Base-by-base conservation (phyloP, 2,329 filamentous ascomycete genomes). In the Hypoxylon sp. region DNA sequence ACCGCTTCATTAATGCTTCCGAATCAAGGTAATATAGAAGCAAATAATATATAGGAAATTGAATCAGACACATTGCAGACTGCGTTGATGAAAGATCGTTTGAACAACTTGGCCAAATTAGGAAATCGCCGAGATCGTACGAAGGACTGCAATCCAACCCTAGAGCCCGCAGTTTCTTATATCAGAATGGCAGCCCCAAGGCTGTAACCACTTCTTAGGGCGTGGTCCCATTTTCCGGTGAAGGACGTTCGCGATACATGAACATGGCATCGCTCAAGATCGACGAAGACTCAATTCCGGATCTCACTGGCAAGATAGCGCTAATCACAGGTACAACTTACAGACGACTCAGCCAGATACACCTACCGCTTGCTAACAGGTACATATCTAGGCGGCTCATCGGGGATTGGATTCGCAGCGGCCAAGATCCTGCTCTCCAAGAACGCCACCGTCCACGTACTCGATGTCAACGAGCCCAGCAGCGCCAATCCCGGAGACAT, bases 391-490 rank as follows among this genome's bases (percentile, higher is more conserved):
- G 76, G 78, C 17, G 78, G 74, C 11, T 50, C 72, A 24, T 77
- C 78, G 3, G 79, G 78, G 9, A 81, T 81, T 51, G 78, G 79
- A 0, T 71, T 78, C 9, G 78, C 76, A 14, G 72, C 78, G 1
- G 76, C 75, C 6, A 67, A 70, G 13, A 73, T 81, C 35, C 65
- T 81, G 3, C 59, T 73, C 3, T 42, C 58, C 3, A 73, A 74
- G 26, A 77, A 77, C 5, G 78, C 76, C 1, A 65, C 31, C 1
- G 79, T 80, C 3, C 70, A 74, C 44, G 66, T 76, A n/a, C 68
- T 79, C 10, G 79, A 80, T 60, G 37, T 73, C 48, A 72, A 67
- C 33, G 57, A 66, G 22, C 65, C 39, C 26, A 52, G 33, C 14
- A 65, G 48, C 17, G 57, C 57, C 9, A 35, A 44, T 13, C 57